Conservation (phyloP, 371 early-diverging fungal species). For the Rhizopus stolonifer region DNA sequence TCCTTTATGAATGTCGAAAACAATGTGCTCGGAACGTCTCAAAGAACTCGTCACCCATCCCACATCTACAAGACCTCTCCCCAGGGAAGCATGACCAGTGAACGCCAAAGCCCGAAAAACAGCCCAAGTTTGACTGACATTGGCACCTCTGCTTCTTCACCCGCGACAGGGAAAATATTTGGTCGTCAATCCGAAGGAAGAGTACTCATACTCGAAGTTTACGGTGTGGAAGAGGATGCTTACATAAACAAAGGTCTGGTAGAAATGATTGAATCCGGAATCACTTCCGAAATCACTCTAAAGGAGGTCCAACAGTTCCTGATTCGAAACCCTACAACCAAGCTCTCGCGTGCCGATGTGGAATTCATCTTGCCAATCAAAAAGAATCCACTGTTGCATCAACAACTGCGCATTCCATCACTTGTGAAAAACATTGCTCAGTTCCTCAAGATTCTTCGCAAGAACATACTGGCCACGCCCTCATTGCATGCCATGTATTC, state of each 20-base stretch:
- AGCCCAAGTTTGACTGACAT: constrained; percentile 24
- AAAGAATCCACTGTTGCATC: constrained; percentile 35
- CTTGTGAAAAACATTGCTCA: constrained; percentile 56
- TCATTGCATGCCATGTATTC: constrained; percentile 49
- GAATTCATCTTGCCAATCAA: constrained; percentile 69
- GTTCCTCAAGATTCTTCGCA: constrained; percentile 66
- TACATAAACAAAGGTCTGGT: constrained; percentile 70
- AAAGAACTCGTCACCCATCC: constrained; percentile 19
- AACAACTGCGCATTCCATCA: constrained; percentile 50
- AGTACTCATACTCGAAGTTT: constrained; percentile 70
- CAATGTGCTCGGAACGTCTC: constrained; percentile 16
- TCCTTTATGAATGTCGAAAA: not conserved
- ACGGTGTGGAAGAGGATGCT: constrained; percentile 69
- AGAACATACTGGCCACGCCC: constrained; percentile 58
- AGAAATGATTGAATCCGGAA: constrained; percentile 61
- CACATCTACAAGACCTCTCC: constrained; percentile 27
- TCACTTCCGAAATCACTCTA: constrained; percentile 64
- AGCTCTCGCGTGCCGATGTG: constrained; percentile 66
- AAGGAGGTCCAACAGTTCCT: constrained; percentile 69
- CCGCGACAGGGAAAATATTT: constrained; percentile 6
- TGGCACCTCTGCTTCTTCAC: constrained; percentile 14
- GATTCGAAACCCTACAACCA: constrained; percentile 66
- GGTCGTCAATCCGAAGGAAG: constrained; percentile 39
- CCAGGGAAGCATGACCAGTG: constrained; percentile 33
- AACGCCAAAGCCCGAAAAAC: constrained; percentile 22